Percentiles rank a stretch among this genome's conserved stretches.
Evolutionary conservation across 2,329 filamentous ascomycete genomes (phyloP).

Genomic region (Arthrobotrys musiformis): DNA sequence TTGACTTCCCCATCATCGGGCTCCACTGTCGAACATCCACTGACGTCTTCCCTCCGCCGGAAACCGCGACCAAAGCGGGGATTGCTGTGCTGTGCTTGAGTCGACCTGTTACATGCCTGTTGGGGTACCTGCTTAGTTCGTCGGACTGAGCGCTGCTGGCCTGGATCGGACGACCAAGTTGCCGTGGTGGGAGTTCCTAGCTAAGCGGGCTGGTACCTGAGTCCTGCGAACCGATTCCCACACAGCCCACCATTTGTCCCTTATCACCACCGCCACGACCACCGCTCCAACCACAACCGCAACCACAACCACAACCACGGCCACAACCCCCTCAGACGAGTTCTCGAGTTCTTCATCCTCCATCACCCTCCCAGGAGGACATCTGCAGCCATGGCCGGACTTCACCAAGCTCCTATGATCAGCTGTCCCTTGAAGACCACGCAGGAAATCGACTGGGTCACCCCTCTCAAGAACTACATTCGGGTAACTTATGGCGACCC

Average conservation of each 20-base stretch:
- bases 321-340: constrained; percentile 50
- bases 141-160: constrained; percentile 9
- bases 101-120: too few species aligned
- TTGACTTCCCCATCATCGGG: not conserved
- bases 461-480: constrained; percentile 91
- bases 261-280: constrained; percentile 9
- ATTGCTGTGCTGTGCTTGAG: not conserved
- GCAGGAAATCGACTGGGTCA: constrained; percentile 98
- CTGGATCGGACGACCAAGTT: constrained; percentile 29
- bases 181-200: constrained; percentile 32
- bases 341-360: constrained; percentile 19
- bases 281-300: too few species aligned
- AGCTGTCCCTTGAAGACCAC: constrained; percentile 70
- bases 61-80: not conserved
- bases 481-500: constrained; percentile 93
- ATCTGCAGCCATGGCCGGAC: constrained; percentile 49
- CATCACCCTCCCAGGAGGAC: constrained; percentile 23
- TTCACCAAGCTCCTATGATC: constrained; percentile 55
- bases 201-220: constrained; percentile 52
- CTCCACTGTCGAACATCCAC: not conserved
- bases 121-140: too few species aligned
- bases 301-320: too few species aligned
- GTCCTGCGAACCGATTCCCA: constrained; percentile 18
- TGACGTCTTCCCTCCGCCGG: constrained; percentile 3
- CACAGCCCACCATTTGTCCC: constrained; percentile 21